Conservation (phyloP, 2,329 filamentous ascomycete genomes). For the Diaporthe caulivora region DNA sequence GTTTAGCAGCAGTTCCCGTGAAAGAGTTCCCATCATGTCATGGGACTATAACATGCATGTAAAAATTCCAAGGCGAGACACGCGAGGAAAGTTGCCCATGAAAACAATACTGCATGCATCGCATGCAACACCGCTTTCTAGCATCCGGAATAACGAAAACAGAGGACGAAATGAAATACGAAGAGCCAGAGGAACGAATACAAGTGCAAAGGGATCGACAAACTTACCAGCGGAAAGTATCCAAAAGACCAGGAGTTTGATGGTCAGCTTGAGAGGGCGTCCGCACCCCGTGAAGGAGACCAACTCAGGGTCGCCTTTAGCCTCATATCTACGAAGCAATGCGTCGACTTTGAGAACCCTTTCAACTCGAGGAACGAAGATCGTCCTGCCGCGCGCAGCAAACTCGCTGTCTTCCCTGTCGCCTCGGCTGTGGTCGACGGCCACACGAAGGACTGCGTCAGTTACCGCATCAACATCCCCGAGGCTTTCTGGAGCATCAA, state of each 20-base stretch:
- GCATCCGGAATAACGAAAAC: neutral
- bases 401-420: constrained; percentile 11
- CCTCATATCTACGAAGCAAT: neutral
- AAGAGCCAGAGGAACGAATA: no score
- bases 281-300: constrained; percentile 11
- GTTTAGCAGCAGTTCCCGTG: no score
- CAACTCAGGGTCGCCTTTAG: neutral
- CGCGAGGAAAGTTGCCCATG: no score
- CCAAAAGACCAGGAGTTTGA: constrained; percentile 26
- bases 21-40: no score
- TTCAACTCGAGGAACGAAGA: constrained; percentile 9
- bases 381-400: neutral
- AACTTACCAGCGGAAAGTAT: neutral
- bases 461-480: neutral
- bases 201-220: neutral
- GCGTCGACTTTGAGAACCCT: neutral
- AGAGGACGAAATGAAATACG: neutral
- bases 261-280: constrained; percentile 11
- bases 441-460: neutral
- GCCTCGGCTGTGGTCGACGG: neutral
- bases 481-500: neutral
- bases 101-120: no score
- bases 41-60: no score
- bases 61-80: no score
- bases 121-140: no score